Evolutionary conservation across 129 eudicot species (phyloP).

Genomic region (Cynara cardunculus): DNA sequence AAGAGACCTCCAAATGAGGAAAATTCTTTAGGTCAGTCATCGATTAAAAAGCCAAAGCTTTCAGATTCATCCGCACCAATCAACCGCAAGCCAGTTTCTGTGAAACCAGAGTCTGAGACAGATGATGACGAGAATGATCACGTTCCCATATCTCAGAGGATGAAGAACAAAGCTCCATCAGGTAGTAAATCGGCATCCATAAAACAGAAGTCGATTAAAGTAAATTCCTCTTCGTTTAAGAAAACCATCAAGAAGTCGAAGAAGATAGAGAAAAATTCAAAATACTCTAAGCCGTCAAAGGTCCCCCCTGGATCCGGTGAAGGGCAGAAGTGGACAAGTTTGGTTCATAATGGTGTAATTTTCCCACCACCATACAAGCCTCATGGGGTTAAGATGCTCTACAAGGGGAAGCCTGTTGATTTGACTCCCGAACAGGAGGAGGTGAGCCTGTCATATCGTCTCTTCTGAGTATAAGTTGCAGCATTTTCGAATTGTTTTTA

Average conservation of each 20-base stretch:
- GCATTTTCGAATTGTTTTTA: neutral
- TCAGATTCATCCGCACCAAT: slow-evolving; percentile 47
- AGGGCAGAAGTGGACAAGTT: slow-evolving; percentile 95
- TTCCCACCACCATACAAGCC: slow-evolving; percentile 95
- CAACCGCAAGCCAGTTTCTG: slow-evolving; percentile 36
- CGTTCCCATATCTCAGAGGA: slow-evolving; percentile 69
- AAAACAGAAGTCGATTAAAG: slow-evolving; percentile 44
- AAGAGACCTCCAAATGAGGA: slow-evolving; percentile 64
- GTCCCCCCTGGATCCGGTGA: slow-evolving; percentile 93
- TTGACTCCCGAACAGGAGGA: slow-evolving; percentile 96
- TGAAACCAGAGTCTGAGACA: slow-evolving; percentile 45
- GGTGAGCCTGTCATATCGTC: slow-evolving; percentile 39
- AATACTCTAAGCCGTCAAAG: slow-evolving; percentile 65
- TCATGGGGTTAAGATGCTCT: slow-evolving; percentile 87
- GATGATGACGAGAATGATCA: slow-evolving; percentile 65
- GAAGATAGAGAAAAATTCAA: slow-evolving; percentile 55
- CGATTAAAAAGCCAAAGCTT: slow-evolving; percentile 66
- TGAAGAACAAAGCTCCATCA: slow-evolving; percentile 53
- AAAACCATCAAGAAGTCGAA: slow-evolving; percentile 47
- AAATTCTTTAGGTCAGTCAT: slow-evolving; percentile 43
- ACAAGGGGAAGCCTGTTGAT: slow-evolving; percentile 76
- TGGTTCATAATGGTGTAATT: slow-evolving; percentile 92
- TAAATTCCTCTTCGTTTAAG: slow-evolving; percentile 43
- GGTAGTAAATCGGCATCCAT: slow-evolving; percentile 44
- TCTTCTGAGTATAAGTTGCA: neutral